Conservation (phyloP, 345 rosid species). For the Hibiscus trionum region DNA sequence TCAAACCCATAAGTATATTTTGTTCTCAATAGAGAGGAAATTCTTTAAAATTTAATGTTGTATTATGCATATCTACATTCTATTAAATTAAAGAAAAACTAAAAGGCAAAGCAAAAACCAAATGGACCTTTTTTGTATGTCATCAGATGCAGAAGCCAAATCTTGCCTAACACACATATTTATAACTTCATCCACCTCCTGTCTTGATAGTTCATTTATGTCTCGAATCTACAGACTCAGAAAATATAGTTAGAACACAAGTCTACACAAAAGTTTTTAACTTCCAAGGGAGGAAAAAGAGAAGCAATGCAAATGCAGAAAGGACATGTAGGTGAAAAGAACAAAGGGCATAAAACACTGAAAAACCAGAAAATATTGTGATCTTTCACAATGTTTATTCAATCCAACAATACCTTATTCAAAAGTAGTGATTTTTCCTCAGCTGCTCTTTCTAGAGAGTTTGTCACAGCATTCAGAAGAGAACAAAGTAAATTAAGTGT, state of each 20-base stretch:
- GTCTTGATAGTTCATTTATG: slow-evolving; percentile 88
- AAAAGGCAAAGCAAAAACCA: neutral
- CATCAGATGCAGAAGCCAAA: slow-evolving; percentile 55
- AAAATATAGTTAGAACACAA: slow-evolving; percentile 1
- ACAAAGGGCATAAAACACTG: neutral
- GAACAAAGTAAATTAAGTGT: slow-evolving; percentile 51
- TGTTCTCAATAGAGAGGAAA: neutral
- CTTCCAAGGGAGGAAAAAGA: neutral
- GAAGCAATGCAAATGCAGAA: neutral
- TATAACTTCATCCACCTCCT: slow-evolving; percentile 88
- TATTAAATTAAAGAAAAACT: neutral
- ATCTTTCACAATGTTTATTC: neutral
- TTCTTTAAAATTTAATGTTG: neutral
- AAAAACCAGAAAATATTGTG: neutral
- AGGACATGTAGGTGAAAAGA: neutral
- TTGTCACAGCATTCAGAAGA: slow-evolving; percentile 57
- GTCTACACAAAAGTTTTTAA: neutral
- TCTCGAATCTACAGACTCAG: slow-evolving; percentile 57
- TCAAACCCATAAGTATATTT: neutral
- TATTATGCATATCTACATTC: neutral
- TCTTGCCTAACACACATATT: slow-evolving; percentile 56
- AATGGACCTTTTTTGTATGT: slow-evolving; percentile 63
- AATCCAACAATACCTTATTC: slow-evolving; percentile 47
- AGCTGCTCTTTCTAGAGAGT: slow-evolving; percentile 72
- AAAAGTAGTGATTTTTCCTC: slow-evolving; percentile 80